Base-by-base conservation (phyloP, 257 asterid genomes). In the Cruciata laevipes region DNA sequence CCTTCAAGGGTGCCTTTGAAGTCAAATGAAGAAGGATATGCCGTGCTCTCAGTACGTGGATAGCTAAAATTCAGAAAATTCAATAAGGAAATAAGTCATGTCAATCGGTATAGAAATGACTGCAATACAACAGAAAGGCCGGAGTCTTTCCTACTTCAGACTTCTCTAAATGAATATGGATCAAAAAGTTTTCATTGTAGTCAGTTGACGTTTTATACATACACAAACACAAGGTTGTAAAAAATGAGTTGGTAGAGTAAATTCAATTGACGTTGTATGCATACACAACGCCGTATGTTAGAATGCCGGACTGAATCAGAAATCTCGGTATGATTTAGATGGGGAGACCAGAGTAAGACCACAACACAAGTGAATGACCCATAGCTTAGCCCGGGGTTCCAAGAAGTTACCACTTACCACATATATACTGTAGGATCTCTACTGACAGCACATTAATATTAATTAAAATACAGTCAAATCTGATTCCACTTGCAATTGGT, bases 11-110 rank as follows among this genome's bases (percentile, higher is more conserved):
- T 77, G 78, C 95, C 95, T 74, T 77, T 86, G 73, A 84, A 90
- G 73, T 90, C 96, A 77, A 90, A 90, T 33, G 97, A 90, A 74
- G 90, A 78, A 74, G 97, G 96, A 80, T 88, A 90, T 62, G 97
- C 97, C 1, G 89, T 86, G 81, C 97, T 90, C 80, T 90, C 97
- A 40, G 97, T 90, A 63, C 97, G 91, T 63, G 97, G 97, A 76
- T 90, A 90, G 80, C 97, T 90, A 67, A 44, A 68, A 71, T 27
- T 67, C 53, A 77, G 70, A 62, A 73, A 32, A 79, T 10, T 38
- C 73, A 63, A 70, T 37, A 65, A 49, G n/a, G 12, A 64, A 71
- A 71, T 24, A 32, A 66, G 33, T 51, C 37, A 58, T 23, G 20
- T 55, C 30, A 13, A 56, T 63, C 21, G 14, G 44, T 51, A 42